phyloP scores from a whole-genome alignment of 1,139 yeast species.

The Diutina catenulata region DNA sequence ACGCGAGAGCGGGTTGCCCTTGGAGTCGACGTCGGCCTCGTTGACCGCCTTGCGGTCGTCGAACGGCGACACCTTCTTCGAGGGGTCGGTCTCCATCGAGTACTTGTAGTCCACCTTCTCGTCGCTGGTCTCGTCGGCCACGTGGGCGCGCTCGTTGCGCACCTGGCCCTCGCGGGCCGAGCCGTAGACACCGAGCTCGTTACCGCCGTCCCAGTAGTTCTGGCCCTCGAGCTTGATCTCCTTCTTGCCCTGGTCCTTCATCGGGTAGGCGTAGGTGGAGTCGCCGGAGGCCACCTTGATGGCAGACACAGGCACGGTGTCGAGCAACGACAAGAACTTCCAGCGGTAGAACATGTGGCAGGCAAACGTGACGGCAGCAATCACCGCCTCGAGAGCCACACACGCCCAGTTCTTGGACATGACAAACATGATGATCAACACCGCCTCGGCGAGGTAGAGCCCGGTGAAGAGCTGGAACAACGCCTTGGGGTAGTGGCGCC shows the following conservation, averaged over 20 bases:
- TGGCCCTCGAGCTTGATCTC: constrained; percentile 48
- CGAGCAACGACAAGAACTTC: constrained; percentile 49
- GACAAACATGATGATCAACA: constrained; percentile 55
- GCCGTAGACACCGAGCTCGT: constrained; percentile 21
- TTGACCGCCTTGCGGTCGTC: background rate
- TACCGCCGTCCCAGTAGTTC: constrained; percentile 36
- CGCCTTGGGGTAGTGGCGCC: constrained; percentile 56
- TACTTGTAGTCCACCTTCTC: background rate
- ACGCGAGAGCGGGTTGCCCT: background rate
- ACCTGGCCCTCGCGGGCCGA: constrained; percentile 6
- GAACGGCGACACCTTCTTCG: background rate
- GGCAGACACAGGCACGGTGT: constrained; percentile 66
- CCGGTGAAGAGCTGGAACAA: constrained; percentile 57
- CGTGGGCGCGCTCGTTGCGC: background rate
- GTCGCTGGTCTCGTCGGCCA: background rate
- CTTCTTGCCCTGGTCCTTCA: constrained; percentile 48
- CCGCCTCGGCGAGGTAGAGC: constrained; percentile 53
- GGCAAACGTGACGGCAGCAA: constrained; percentile 37
- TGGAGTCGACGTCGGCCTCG: background rate
- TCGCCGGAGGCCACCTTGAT: constrained; percentile 49
- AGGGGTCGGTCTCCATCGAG: background rate
- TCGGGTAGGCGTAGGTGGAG: constrained; percentile 34
- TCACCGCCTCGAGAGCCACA: constrained; percentile 48
- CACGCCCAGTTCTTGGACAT: constrained; percentile 68
- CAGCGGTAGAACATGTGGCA: constrained; percentile 46